Evolutionary conservation across 257 asterid species (phyloP).

Genomic region (Solanum virginianum): DNA sequence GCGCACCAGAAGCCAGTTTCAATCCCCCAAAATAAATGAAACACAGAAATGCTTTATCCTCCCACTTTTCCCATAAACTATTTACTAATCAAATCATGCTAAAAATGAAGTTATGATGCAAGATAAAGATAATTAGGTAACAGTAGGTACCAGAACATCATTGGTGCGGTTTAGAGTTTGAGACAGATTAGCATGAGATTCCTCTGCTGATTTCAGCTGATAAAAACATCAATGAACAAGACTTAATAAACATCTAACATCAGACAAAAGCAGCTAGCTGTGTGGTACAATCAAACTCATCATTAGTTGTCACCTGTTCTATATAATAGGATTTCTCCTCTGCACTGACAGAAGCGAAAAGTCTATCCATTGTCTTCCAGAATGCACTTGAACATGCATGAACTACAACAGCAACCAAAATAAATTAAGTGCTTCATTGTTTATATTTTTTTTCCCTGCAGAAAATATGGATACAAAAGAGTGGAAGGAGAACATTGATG

Average conservation of each 20-base stretch:
- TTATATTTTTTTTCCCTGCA: background rate
- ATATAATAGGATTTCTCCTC: slow-evolving; percentile 53
- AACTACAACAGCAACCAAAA: slow-evolving; percentile 32
- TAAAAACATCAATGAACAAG: slow-evolving; percentile 1
- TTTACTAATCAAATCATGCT: background rate
- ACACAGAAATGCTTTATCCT: background rate
- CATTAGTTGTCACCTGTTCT: slow-evolving; percentile 43
- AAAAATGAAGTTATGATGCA: background rate
- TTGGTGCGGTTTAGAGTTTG: slow-evolving; percentile 23
- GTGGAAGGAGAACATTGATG: background rate
- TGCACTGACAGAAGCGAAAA: slow-evolving; percentile 49
- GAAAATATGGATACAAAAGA: background rate
- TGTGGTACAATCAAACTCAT: background rate
- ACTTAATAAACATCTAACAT: background rate
- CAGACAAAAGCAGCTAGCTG: background rate
- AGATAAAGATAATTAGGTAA: background rate
- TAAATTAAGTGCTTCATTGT: background rate
- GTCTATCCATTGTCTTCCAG: slow-evolving; percentile 72
- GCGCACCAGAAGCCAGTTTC: background rate
- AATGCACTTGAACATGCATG: slow-evolving; percentile 63
- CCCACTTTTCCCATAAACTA: background rate
- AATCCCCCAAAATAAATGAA: background rate
- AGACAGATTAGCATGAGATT: slow-evolving; percentile 27
- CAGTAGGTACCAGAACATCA: slow-evolving; percentile 24
- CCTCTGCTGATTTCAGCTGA: slow-evolving; percentile 65